Conservation (phyloP, 2,329 filamentous ascomycete genomes). For the Myriosclerotinia curreyana region DNA sequence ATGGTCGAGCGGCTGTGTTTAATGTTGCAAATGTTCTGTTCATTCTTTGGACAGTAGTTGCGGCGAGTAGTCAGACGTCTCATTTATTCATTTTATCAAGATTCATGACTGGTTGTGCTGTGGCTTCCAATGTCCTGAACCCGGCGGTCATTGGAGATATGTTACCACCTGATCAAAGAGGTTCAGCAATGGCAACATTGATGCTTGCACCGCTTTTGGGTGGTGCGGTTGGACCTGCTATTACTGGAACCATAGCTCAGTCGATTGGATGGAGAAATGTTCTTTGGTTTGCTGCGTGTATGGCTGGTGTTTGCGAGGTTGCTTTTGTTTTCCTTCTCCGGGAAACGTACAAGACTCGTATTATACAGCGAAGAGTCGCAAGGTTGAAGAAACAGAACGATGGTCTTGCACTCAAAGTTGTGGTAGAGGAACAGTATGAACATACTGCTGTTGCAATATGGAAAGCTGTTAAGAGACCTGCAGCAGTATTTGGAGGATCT, state of each 20-base stretch:
- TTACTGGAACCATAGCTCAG: conserved; percentile 44
- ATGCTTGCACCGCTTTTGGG: conserved; percentile 39
- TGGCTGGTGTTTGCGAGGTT: conserved; percentile 44
- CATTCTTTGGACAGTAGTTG: conserved; percentile 49
- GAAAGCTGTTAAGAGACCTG: conserved; percentile 42
- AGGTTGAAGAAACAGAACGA: conserved; percentile 36
- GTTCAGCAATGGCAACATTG: conserved; percentile 41
- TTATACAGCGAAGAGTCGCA: conserved; percentile 47
- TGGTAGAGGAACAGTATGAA: neutral
- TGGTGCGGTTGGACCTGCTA: conserved; percentile 39
- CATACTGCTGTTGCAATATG: conserved; percentile 41
- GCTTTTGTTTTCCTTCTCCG: conserved; percentile 45
- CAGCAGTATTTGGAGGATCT: conserved; percentile 47
- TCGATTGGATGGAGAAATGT: conserved; percentile 51
- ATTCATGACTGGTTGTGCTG: conserved; percentile 38
- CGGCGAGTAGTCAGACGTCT: conserved; percentile 43
- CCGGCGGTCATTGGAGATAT: conserved; percentile 48
- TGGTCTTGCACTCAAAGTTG: neutral
- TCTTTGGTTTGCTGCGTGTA: conserved; percentile 48
- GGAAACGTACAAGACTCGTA: conserved; percentile 60
- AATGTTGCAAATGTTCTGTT: conserved; percentile 49
- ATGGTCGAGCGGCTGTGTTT: conserved; percentile 44
- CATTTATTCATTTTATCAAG: conserved; percentile 44
- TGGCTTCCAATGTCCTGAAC: conserved; percentile 40
- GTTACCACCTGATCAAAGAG: conserved; percentile 47